Evolutionary conservation across 2,329 filamentous ascomycete species (phyloP), one percentile per base, ranked within the genome.

Genomic region (Fusarium brevicatenulatum): DNA sequence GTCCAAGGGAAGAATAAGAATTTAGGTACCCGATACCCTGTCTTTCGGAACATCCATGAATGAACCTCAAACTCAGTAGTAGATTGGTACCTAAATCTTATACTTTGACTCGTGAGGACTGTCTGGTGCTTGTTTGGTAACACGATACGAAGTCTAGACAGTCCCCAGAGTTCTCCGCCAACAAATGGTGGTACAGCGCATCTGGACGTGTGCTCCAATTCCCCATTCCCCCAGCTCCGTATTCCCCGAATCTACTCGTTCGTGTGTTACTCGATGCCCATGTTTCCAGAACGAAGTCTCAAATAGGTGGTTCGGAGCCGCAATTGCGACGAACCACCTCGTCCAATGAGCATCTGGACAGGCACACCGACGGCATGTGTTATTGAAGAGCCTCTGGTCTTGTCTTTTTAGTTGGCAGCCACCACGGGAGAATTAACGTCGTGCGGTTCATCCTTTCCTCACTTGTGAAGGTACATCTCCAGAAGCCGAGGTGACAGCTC

Each of bases 341-440:
- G 34, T 21, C 59, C 53, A 55, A 55, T 54, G 68, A 65, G 62
- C 60, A 63, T 54, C 56, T 63, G n/a, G 37, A 21, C 23, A 30
- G 36, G 46, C 16, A 64, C 68, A 76, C 61, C 62, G 58, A 54
- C 47, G 63, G 71, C 65, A 68, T 65, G 57, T 49, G 54, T 63
- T 57, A 42, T 57, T 42, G 37, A 44, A 68, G 49, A 67, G 47
- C 47, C 61, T 63, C 44, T 54, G 55, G 25, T 52, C 68, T 76
- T 53, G 66, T 67, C 66, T 65, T 63, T 66, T 62, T 60, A 67
- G 65, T 71, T 74, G 70, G 59, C 58, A 69, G 59, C 64, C 66
- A 71, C 67, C 58, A 44, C 32, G 43, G 63, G 44, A 61, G 57
- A 59, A 58, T 65, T 59, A 55, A 63, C 52, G 44, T 65, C 64